Percentiles rank a stretch among this genome's conserved stretches.
Conservation (phyloP, 2,329 filamentous ascomycete species). For the Alternaria gaisen region DNA sequence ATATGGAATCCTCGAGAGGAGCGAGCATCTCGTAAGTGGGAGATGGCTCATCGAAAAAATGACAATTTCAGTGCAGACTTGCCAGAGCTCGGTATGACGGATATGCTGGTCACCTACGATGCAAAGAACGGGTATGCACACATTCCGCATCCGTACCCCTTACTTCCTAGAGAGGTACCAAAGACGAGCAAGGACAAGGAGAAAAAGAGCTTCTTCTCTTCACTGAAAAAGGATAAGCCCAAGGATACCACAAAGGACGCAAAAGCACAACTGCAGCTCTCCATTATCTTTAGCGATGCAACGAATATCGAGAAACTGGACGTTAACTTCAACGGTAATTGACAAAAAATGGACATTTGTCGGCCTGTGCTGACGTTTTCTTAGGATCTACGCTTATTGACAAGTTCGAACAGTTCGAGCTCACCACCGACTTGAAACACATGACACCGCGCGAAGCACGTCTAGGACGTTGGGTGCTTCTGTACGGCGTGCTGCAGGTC, state of each 20-base stretch:
- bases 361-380: constrained; percentile 11
- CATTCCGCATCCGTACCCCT: constrained; percentile 68
- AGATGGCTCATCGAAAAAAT: constrained; percentile 59
- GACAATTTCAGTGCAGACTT: constrained; percentile 54
- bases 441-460: constrained; percentile 53
- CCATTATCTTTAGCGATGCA: constrained; percentile 52
- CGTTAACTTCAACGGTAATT: constrained; percentile 46
- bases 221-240: constrained; percentile 48
- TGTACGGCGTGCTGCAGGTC: constrained; percentile 55
- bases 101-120: constrained; percentile 72
- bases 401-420: constrained; percentile 53
- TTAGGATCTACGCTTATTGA: constrained; percentile 53
- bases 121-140: constrained; percentile 64
- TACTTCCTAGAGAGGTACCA: constrained; percentile 61
- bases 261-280: constrained; percentile 52
- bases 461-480: constrained; percentile 55
- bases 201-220: constrained; percentile 49
- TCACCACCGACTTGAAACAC: constrained; percentile 43
- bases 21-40: constrained; percentile 69
- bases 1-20: constrained; percentile 71
- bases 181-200: constrained; percentile 34
- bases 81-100: constrained; percentile 69
- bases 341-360: neutral
- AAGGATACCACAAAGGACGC: constrained; percentile 45
- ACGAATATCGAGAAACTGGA: constrained; percentile 53